Evolutionary conservation across 805 yeast species (phyloP).

Genomic region (Ogataea siamensis): DNA sequence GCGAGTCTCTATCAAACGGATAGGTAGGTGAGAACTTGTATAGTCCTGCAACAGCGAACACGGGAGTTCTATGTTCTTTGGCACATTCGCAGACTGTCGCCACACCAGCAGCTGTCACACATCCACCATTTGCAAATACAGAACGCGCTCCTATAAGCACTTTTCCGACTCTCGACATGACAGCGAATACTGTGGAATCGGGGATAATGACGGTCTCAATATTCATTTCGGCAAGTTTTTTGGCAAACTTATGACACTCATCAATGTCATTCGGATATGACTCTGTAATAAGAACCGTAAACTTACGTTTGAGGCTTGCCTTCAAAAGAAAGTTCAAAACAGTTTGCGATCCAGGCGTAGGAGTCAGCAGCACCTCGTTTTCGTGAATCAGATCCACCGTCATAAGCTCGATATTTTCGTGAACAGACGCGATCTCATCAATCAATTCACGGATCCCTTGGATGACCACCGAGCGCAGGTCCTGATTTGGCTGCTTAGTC

Average conservation of each 20-base stretch:
- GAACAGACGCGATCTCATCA: constrained; percentile 86
- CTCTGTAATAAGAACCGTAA: constrained; percentile 90
- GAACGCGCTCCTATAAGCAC: constrained; percentile 90
- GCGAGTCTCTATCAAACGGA: constrained; percentile 80
- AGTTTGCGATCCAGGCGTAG: constrained; percentile 92
- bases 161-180: constrained; percentile 96
- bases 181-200: constrained; percentile 88
- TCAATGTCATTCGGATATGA: constrained; percentile 85
- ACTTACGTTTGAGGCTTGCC: constrained; percentile 86
- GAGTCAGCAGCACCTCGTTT: constrained; percentile 78
- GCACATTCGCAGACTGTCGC: constrained; percentile 95
- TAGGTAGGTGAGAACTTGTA: constrained; percentile 91
- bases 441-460: constrained; percentile 90
- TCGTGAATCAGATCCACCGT: constrained; percentile 94
- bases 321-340: constrained; percentile 82
- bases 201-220: constrained; percentile 91
- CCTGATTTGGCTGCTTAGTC: constrained; percentile 49
- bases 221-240: constrained; percentile 74
- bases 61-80: constrained; percentile 92
- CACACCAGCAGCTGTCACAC: constrained; percentile 85
- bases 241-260: constrained; percentile 76
- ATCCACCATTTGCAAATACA: constrained; percentile 95
- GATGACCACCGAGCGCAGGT: constrained; percentile 78
- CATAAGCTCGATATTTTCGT: constrained; percentile 88
- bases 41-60: constrained; percentile 90